A percentile compares a stretch with the other conserved stretches of the same genome.
These are phyloP conservation scores for Scytalidium lignicola DNA, from an alignment of 2,329 filamentous ascomycete species.

Conservation along the genomic window DNA sequence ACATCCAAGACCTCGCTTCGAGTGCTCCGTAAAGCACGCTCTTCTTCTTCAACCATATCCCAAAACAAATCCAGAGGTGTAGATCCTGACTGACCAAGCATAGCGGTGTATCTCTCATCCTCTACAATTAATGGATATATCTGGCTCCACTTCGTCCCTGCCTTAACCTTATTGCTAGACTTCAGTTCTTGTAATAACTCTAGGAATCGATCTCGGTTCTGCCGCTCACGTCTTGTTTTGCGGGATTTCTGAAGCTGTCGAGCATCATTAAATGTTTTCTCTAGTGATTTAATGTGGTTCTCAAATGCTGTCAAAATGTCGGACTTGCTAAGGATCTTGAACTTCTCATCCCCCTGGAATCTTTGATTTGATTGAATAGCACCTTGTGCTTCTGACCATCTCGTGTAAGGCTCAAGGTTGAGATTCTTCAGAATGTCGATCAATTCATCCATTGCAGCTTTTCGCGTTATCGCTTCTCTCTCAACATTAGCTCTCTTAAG, in stretches of 20 bases:
- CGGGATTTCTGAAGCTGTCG: slow-evolving; percentile 82
- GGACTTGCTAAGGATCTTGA: slow-evolving; percentile 77
- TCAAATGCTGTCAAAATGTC: slow-evolving; percentile 92
- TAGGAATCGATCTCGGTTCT: slow-evolving; percentile 77
- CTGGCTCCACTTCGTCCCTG: slow-evolving; percentile 84
- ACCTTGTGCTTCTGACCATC: slow-evolving; percentile 85
- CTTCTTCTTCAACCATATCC: slow-evolving; percentile 92
- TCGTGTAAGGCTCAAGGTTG: slow-evolving; percentile 85
- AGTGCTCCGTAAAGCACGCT: slow-evolving; percentile 74
- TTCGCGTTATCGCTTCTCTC: slow-evolving; percentile 65
- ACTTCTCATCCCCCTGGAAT: slow-evolving; percentile 78
- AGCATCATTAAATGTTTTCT: slow-evolving; percentile 85
- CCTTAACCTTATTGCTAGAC: slow-evolving; percentile 75
- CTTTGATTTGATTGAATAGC: slow-evolving; percentile 72
- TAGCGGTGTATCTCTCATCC: slow-evolving; percentile 76
- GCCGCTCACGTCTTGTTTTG: slow-evolving; percentile 76
- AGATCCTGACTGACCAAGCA: slow-evolving; percentile 80
- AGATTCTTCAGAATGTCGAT: slow-evolving; percentile 72
- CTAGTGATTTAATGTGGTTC: slow-evolving; percentile 87
- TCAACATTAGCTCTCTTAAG: slow-evolving; percentile 79
- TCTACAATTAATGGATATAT: slow-evolving; percentile 69
- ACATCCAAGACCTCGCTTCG: slow-evolving; percentile 84
- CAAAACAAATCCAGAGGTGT: slow-evolving; percentile 90
- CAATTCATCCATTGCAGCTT: slow-evolving; percentile 79
- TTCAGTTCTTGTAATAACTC: slow-evolving; percentile 70